phyloP scores from a whole-genome alignment of 1,284 basidiomycete genomes.

The Melampsora abietis-canadensis region DNA sequence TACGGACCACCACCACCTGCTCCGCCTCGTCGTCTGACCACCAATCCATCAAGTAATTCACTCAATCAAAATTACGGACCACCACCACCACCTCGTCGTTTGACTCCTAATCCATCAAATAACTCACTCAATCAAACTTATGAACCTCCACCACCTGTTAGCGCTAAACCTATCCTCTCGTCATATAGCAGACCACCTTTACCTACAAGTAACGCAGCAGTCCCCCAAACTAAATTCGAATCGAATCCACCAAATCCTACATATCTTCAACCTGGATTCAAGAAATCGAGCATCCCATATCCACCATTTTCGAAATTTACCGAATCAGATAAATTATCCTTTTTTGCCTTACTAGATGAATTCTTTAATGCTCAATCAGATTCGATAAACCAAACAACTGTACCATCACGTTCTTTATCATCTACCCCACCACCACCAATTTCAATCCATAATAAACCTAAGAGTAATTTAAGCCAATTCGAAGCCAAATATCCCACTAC shows the following conservation, averaged over 20 bases:
- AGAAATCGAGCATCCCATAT: neutral
- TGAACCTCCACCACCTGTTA: conserved; percentile 8
- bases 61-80: conserved; percentile 27
- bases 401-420: neutral
- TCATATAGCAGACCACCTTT: neutral
- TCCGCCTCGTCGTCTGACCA: neutral
- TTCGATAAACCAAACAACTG: neutral
- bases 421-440: conserved; percentile 12
- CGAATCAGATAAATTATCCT: conserved; percentile 28
- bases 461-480: neutral
- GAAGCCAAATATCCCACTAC: neutral
- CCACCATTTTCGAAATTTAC: conserved; percentile 18
- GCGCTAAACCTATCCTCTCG: neutral
- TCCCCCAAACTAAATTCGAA: neutral
- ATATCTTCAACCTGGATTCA: neutral
- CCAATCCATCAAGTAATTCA: neutral
- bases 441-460: conserved; percentile 24
- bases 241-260: conserved; percentile 3
- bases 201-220: neutral
- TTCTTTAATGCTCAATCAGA: conserved; percentile 14
- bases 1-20: conserved; percentile 11
- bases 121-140: neutral
- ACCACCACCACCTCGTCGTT: conserved; percentile 10
- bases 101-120: neutral
- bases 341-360: conserved; percentile 32